These are phyloP conservation scores for Suillus subaureus DNA, from an alignment of 768 basidiomycete genomes.

Conservation along the genomic window DNA sequence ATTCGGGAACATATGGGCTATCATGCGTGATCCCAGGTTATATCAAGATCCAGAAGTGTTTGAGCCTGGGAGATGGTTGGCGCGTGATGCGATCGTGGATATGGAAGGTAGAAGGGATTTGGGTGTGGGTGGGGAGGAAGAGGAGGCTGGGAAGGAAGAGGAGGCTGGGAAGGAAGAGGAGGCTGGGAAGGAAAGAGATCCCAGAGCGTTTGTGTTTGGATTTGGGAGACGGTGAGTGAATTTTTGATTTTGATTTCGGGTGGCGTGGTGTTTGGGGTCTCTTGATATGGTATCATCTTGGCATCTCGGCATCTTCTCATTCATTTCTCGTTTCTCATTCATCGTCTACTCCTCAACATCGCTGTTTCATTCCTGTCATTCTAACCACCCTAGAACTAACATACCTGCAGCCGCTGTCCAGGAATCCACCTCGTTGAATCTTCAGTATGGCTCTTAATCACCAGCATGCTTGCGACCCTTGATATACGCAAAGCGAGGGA, in stretches of 20 bases:
- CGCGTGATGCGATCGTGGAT: neutral
- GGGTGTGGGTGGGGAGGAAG: neutral
- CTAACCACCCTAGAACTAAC: neutral
- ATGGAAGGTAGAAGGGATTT: no score
- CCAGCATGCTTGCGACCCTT: conserved; percentile 57
- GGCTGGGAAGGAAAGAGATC: conserved; percentile 26
- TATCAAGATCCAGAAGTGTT: conserved; percentile 33
- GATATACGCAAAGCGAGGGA: conserved; percentile 56
- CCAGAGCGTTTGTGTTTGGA: conserved; percentile 27
- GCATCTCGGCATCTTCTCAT: neutral
- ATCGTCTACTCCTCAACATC: no score
- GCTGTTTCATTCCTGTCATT: neutral
- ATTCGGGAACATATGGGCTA: conserved; percentile 62
- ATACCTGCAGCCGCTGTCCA: conserved; percentile 53
- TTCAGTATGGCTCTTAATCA: conserved; percentile 60
- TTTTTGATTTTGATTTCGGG: neutral
- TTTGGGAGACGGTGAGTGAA: neutral
- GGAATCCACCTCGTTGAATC: conserved; percentile 64
- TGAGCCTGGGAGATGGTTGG: neutral
- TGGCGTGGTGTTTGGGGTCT: neutral
- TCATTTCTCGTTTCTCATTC: neutral
- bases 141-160: neutral
- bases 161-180: no score
- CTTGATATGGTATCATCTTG: neutral
- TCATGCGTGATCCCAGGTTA: conserved; percentile 48